phyloP scores from a whole-genome alignment of 331 rosid species.

The Malus hybrid region DNA sequence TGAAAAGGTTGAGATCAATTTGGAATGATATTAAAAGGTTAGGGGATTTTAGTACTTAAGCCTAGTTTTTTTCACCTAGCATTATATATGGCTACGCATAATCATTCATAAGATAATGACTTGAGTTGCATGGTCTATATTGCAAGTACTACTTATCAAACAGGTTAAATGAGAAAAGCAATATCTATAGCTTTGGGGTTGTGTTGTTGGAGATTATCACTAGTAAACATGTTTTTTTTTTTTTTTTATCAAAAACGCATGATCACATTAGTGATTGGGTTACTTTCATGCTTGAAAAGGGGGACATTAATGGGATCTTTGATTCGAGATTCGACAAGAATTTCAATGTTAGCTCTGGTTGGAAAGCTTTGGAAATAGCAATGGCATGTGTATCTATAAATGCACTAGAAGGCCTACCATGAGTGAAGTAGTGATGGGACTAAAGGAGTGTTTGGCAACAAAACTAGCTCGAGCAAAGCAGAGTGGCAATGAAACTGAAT shows the following conservation, averaged over 20 bases:
- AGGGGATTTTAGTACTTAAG: too few species aligned
- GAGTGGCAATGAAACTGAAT: neutral
- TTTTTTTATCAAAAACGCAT: neutral
- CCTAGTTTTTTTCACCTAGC: too few species aligned
- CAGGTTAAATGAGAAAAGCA: conserved; percentile 29
- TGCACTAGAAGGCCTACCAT: conserved; percentile 21
- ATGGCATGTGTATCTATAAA: conserved; percentile 5
- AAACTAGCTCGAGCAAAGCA: neutral
- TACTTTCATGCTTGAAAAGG: conserved; percentile 4
- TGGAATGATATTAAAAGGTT: too few species aligned
- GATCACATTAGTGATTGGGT: conserved; percentile 22
- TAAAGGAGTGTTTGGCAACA: conserved; percentile 15
- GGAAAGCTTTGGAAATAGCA: conserved; percentile 30
- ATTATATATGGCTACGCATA: too few species aligned
- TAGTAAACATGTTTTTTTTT: neutral
- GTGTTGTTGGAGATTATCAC: conserved; percentile 31
- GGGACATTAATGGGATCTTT: conserved; percentile 19
- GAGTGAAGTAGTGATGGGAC: conserved; percentile 20
- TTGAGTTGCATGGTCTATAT: neutral
- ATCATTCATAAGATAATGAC: neutral
- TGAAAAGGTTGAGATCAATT: too few species aligned
- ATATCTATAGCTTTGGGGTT: conserved; percentile 34
- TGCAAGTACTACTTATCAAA: conserved; percentile 15
- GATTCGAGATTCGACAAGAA: conserved; percentile 17
- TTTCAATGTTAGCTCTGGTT: conserved; percentile 11